Evolutionary conservation across 2,329 filamentous ascomycete species (phyloP), one percentile per base, ranked within the genome.

Genomic region (Fusarium sp.): DNA sequence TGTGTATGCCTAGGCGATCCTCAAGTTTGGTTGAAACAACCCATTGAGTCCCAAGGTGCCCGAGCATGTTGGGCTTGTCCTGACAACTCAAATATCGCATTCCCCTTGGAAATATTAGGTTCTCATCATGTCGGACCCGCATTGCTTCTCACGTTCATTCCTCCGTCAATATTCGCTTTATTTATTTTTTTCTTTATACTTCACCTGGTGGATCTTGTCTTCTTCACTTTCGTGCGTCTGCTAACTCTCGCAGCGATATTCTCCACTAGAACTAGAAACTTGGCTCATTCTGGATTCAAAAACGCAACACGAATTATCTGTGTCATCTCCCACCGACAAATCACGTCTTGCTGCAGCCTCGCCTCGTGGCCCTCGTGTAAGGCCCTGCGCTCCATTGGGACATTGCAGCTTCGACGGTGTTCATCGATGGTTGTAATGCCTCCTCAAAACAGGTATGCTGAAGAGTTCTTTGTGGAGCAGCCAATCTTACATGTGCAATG

Each of bases 371-470:
- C 52, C 37, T 41, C 39, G 23, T 49, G 33, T n/a, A 44, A 44
- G 63, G 54, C 46, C 55, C 51, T 60, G 33, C 66, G 51, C 58
- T 48, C 41, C 58, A 44, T 54, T 41, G 54, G 60, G 55, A 56
- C 70, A 68, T 71, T 59, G 39, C 51, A 49, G 35, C 23, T 62
- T 57, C 39, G 52, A 69, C 63, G 39, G 25, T 37, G 48, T 57
- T 68, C 42, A 62, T 62, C 48, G 56, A 77, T 78, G 78, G 72
- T 72, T 75, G 72, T 68, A 62, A 81, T 81, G 79, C 73, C 79
- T 75, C 59, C 75, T 58, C 78, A 77, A 63, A 77, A 73, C 59
- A 78, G 75, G 79, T 81, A 75, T 52, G 77, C 35, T 31, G 25
- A 31, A 38, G 21, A 33, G n/a, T 29, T 37, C 31, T 35, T 11